Evolutionary conservation across 2,329 filamentous ascomycete genomes (phyloP).

Genomic region (Talaromyces sp.): DNA sequence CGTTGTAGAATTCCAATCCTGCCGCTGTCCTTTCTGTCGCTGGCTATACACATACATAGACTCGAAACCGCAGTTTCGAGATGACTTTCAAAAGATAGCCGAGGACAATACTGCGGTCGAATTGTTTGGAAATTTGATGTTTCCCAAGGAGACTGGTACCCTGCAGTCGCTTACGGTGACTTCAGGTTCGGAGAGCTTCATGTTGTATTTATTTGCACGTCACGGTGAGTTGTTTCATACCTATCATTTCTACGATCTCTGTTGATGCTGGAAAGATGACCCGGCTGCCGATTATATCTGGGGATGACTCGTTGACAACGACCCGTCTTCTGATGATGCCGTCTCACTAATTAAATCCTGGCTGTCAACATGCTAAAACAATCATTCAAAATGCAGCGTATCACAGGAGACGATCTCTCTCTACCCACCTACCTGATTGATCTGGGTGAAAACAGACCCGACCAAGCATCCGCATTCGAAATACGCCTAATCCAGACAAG

Average conservation of each 20-base stretch:
- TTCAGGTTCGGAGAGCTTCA: neutral
- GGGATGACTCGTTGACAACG: neutral
- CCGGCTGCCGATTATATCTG: constrained; percentile 9
- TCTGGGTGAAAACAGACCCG: neutral
- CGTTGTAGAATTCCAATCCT: constrained; percentile 7
- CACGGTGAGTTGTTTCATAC: neutral
- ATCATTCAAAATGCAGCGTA: neutral
- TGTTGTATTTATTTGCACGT: neutral
- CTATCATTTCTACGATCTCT: too few species aligned
- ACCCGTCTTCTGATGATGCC: neutral
- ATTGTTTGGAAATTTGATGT: neutral
- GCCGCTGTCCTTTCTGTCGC: constrained; percentile 6
- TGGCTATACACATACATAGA: constrained; percentile 11
- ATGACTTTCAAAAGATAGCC: neutral
- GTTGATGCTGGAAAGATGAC: constrained; percentile 1
- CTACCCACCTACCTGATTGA: constrained; percentile 13
- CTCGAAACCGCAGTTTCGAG: neutral
- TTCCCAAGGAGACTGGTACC: neutral
- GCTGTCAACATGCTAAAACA: neutral
- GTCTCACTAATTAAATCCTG: neutral
- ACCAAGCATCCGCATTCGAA: neutral
- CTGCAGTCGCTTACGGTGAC: neutral
- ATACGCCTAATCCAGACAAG: constrained; percentile 7
- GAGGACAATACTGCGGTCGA: constrained; percentile 2
- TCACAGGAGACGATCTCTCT: neutral